These are phyloP conservation scores for Elasticomyces elasticus DNA, from an alignment of 495 filamentous ascomycete genomes.

Conservation along the genomic window DNA sequence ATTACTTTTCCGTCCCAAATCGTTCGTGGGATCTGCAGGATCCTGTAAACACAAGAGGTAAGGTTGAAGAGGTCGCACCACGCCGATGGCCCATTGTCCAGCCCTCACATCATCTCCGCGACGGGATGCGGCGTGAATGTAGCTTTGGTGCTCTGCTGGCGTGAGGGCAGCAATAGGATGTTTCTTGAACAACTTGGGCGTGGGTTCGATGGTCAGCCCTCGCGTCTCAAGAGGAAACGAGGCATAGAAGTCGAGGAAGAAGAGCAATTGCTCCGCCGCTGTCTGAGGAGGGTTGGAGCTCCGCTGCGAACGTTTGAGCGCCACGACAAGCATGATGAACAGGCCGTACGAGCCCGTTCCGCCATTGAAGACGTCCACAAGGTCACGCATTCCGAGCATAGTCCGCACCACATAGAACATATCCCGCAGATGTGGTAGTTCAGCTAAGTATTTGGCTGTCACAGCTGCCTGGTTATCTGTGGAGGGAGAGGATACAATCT, in stretches of 20 bases:
- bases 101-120: conserved; percentile 14
- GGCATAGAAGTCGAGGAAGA: conserved; percentile 42
- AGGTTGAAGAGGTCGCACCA: conserved; percentile 16
- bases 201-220: conserved; percentile 46
- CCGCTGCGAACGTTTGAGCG: conserved; percentile 26
- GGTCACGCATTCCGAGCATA: conserved; percentile 39
- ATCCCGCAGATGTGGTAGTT: conserved; percentile 40
- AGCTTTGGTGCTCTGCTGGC: not conserved
- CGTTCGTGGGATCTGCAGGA: conserved; percentile 47
- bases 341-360: conserved; percentile 43
- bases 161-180: not conserved
- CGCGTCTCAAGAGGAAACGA: conserved; percentile 35
- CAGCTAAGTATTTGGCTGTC: conserved; percentile 38
- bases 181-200: conserved; percentile 20
- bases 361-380: conserved; percentile 37
- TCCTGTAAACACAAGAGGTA: conserved; percentile 50
- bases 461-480: conserved; percentile 32
- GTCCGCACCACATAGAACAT: conserved; percentile 41
- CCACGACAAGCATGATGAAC: conserved; percentile 48
- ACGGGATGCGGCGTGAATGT: conserved; percentile 6
- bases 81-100: conserved; percentile 12
- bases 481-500: conserved; percentile 36
- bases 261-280: conserved; percentile 36
- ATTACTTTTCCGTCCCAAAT: conserved; percentile 40
- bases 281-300: conserved; percentile 19